A percentile compares a stretch with the other conserved stretches of the same genome.
Evolutionary conservation across 768 basidiomycete genomes (phyloP).

Genomic region (Chalciporus chontae): DNA sequence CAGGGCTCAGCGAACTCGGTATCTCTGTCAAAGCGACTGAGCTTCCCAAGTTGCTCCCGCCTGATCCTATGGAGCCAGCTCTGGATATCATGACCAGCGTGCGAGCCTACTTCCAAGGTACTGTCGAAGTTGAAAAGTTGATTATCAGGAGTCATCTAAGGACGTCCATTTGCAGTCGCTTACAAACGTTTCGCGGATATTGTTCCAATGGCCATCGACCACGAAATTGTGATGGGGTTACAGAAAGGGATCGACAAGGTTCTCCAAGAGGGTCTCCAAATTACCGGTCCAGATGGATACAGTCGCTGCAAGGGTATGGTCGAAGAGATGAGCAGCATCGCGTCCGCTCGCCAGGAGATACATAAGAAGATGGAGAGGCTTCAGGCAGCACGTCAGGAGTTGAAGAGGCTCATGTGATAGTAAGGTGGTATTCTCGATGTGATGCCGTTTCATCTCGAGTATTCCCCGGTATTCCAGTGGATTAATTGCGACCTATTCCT

Average conservation of each 20-base stretch:
- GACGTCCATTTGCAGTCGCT: conserved; percentile 34
- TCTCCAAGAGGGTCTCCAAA: conserved; percentile 46
- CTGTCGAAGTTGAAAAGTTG: background rate
- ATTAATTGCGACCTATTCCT: background rate
- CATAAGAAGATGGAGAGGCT: conserved; percentile 50
- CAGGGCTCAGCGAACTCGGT: conserved; percentile 15
- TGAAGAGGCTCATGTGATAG: conserved; percentile 19
- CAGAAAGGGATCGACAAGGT: conserved; percentile 42
- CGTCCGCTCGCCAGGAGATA: conserved; percentile 45
- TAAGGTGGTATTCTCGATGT: background rate
- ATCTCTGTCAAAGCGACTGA: conserved; percentile 39
- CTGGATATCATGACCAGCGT: conserved; percentile 69
- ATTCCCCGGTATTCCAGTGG: background rate
- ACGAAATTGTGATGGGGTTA: conserved; percentile 42
- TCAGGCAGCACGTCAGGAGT: conserved; percentile 41
- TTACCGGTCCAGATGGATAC: conserved; percentile 46
- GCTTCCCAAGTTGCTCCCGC: conserved; percentile 46
- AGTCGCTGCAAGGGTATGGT: conserved; percentile 49
- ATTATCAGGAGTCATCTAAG: background rate
- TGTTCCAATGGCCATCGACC: conserved; percentile 41
- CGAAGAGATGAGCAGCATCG: conserved; percentile 45
- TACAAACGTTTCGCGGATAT: conserved; percentile 46
- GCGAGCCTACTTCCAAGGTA: conserved; percentile 74
- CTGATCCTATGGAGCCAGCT: conserved; percentile 52
- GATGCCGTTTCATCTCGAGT: background rate